Conservation (phyloP, 768 basidiomycete species). For the Suillus occidentalis region DNA sequence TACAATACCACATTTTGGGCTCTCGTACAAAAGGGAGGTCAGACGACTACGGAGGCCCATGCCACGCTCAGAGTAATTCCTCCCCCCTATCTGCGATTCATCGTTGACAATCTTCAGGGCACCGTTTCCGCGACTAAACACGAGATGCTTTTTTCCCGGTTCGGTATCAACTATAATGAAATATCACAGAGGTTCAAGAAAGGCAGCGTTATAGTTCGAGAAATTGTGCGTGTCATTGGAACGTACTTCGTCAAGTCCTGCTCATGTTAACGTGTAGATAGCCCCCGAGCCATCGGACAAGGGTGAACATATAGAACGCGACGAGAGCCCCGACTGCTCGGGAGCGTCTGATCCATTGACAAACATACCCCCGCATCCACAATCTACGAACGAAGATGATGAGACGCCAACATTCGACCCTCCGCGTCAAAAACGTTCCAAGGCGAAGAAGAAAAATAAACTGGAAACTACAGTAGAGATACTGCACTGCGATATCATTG, state of each 20-base stretch:
- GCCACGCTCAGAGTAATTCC: constrained; percentile 62
- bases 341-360: too few species aligned
- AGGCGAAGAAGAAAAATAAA: constrained; percentile 35
- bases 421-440: background rate
- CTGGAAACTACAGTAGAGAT: constrained; percentile 50
- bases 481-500: constrained; percentile 82
- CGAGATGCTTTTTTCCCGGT: constrained; percentile 82
- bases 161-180: constrained; percentile 85
- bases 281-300: background rate
- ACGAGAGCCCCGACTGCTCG: background rate
- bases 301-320: background rate
- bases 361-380: background rate
- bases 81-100: background rate
- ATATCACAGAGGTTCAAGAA: constrained; percentile 74
- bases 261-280: background rate
- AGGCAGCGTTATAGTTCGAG: constrained; percentile 80
- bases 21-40: constrained; percentile 78
- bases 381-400: background rate
- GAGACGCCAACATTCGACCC: background rate
- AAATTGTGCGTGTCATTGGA: constrained; percentile 40
- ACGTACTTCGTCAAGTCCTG: background rate
- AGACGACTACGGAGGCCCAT: constrained; percentile 80
- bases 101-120: constrained; percentile 51
- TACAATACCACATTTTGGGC: constrained; percentile 98
- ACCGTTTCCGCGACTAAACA: constrained; percentile 89